Percentiles rank a stretch among this genome's conserved stretches.
phyloP scores from a whole-genome alignment of 306 rosid genomes.

The Vigna trinervia region DNA sequence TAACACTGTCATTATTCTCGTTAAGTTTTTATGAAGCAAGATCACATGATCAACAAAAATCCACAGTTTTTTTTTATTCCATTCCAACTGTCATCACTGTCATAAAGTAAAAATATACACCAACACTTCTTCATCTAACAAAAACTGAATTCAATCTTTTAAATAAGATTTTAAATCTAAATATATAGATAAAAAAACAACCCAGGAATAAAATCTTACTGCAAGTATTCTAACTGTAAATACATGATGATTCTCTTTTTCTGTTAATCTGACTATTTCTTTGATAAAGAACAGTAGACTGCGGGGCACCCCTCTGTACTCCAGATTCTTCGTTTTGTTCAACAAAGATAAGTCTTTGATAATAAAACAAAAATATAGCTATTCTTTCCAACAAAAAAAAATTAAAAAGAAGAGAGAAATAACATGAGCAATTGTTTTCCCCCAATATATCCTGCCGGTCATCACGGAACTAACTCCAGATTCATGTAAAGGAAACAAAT shows the following conservation, averaged over 20 bases:
- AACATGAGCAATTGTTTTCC: slow-evolving; percentile 22
- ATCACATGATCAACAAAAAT: slow-evolving; percentile 46
- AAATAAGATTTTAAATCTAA: no score
- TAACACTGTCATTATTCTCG: neutral
- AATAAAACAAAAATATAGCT: slow-evolving; percentile 40
- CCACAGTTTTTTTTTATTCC: neutral
- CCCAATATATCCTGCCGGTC: slow-evolving; percentile 15
- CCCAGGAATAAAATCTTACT: no score
- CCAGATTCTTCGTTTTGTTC: slow-evolving; percentile 52
- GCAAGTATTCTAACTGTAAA: no score
- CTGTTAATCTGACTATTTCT: slow-evolving; percentile 60
- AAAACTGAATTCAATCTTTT: no score
- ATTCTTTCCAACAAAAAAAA: neutral
- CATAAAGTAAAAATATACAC: neutral
- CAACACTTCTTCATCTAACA: no score
- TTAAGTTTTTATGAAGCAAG: slow-evolving; percentile 38
- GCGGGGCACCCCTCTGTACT: slow-evolving; percentile 26
- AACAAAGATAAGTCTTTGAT: slow-evolving; percentile 49
- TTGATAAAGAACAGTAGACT: slow-evolving; percentile 46
- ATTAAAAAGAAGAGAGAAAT: neutral
- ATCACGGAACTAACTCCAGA: slow-evolving; percentile 19
- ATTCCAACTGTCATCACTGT: slow-evolving; percentile 23
- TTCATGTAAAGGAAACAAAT: neutral
- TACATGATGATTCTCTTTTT: neutral
- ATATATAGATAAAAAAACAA: no score